These are phyloP conservation scores for Sungouiozyma ichnusensis DNA, from an alignment of 805 yeast genomes.

Conservation along the genomic window DNA sequence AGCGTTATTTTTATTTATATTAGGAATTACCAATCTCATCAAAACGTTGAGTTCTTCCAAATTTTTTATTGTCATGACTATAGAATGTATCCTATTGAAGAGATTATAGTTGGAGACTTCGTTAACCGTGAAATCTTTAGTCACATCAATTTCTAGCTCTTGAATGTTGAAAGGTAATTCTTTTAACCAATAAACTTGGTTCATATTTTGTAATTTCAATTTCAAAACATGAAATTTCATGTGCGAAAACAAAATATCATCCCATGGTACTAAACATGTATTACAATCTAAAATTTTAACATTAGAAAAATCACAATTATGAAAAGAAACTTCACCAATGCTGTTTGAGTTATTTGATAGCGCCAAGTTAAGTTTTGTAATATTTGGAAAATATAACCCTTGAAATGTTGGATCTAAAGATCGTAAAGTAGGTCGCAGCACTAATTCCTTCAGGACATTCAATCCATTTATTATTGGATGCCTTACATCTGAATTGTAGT, in stretches of 20 bases:
- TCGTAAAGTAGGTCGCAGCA: conserved; percentile 11
- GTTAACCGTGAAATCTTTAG: neutral
- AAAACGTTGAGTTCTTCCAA: conserved; percentile 15
- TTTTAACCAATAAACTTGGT: conserved; percentile 16
- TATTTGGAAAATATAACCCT: conserved; percentile 12
- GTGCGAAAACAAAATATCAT: conserved; percentile 6
- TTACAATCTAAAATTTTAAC: conserved; percentile 8
- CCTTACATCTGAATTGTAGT: conserved; percentile 10
- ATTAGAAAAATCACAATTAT: conserved; percentile 13
- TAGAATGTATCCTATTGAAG: neutral
- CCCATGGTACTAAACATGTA: conserved; percentile 16
- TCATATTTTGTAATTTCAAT: conserved; percentile 8
- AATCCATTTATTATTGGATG: conserved; percentile 17
- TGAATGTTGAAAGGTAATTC: conserved; percentile 10
- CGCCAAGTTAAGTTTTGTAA: conserved; percentile 7
- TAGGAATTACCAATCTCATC: conserved; percentile 11
- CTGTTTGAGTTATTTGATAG: conserved; percentile 3
- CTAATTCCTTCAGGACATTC: conserved; percentile 7
- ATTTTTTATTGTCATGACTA: conserved; percentile 7
- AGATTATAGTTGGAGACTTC: neutral
- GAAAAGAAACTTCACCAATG: conserved; percentile 8
- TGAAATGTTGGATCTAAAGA: conserved; percentile 11
- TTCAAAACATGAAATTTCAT: conserved; percentile 4
- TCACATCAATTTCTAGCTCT: conserved; percentile 1
- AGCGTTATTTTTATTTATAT: neutral